Evolutionary conservation across 176 grass and related monocot genomes (phyloP).

Genomic region (Zoysia japonica): DNA sequence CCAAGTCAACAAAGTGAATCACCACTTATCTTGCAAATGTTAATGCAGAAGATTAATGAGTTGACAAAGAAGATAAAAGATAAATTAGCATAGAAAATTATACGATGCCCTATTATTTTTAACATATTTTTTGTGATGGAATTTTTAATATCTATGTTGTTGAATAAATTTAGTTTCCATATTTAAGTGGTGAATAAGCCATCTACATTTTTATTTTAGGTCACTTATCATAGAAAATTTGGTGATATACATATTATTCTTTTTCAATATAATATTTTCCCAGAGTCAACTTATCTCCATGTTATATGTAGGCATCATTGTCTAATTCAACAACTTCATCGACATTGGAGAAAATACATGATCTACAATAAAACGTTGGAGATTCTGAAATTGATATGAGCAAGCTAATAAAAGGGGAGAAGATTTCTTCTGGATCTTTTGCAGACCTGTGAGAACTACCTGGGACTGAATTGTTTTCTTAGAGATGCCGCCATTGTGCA

Average conservation of each 20-base stretch:
- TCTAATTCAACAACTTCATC: constrained; percentile 61
- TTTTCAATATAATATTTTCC: constrained; percentile 11
- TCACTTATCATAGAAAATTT: background rate
- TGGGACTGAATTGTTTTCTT: too few relatives aligned
- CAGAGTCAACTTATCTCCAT: constrained; percentile 20
- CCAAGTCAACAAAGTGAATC: too few relatives aligned
- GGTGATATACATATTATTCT: background rate
- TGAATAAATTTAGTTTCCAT: constrained; percentile 3
- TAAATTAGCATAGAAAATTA: constrained; percentile 52
- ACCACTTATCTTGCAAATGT: constrained; percentile 29
- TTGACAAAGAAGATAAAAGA: constrained; percentile 62
- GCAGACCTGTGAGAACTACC: constrained; percentile 75
- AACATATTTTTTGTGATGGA: background rate
- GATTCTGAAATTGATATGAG: constrained; percentile 68
- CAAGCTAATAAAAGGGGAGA: constrained; percentile 55
- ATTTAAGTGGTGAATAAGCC: background rate
- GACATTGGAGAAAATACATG: constrained; percentile 51
- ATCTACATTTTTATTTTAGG: background rate
- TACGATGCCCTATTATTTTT: constrained; percentile 35
- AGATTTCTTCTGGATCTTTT: constrained; percentile 70
- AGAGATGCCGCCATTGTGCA: too few relatives aligned
- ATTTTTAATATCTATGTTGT: background rate
- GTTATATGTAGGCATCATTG: constrained; percentile 48
- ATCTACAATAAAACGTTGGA: constrained; percentile 47
- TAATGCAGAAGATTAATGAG: constrained; percentile 64